Conservation (phyloP, 192 early-diverging fungal species). For the Entomortierella parvispora region DNA sequence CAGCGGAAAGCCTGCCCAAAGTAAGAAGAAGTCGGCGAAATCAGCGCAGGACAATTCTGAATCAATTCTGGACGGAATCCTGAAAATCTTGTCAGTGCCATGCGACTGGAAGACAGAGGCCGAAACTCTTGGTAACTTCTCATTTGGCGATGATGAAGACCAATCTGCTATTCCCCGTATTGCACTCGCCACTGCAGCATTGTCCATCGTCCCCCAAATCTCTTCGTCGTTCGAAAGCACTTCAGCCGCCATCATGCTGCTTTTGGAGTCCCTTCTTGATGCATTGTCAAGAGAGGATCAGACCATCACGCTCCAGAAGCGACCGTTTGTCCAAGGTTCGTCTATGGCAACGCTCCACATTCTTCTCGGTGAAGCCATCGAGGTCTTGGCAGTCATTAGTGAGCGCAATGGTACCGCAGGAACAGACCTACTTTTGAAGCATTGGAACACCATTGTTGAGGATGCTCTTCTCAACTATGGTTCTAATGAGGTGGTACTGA, state of each 20-base stretch:
- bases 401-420: conserved; percentile 14
- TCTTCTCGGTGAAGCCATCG: conserved; percentile 60
- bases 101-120: conserved; percentile 63
- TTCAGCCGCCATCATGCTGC: conserved; percentile 25
- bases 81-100: conserved; percentile 44
- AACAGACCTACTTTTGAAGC: conserved; percentile 23
- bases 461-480: conserved; percentile 52
- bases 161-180: conserved; percentile 34
- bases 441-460: conserved; percentile 54
- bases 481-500: conserved; percentile 59
- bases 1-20: conserved; percentile 4
- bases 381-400: conserved; percentile 52
- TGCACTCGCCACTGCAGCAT: conserved; percentile 50
- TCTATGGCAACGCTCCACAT: conserved; percentile 55
- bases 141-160: conserved; percentile 33
- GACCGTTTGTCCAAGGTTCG: conserved; percentile 56
- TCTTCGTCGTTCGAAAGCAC: conserved; percentile 39
- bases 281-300: conserved; percentile 42
- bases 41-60: conserved; percentile 21
- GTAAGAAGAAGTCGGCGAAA: conserved; percentile 25
- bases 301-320: conserved; percentile 34
- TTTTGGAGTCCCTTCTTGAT: conserved; percentile 46
- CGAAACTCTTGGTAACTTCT: conserved; percentile 46
- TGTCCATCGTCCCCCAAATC: conserved; percentile 58
- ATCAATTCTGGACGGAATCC: conserved; percentile 48